Base-by-base conservation (phyloP, 345 rosid genomes). In the Bruguiera parviflora region DNA sequence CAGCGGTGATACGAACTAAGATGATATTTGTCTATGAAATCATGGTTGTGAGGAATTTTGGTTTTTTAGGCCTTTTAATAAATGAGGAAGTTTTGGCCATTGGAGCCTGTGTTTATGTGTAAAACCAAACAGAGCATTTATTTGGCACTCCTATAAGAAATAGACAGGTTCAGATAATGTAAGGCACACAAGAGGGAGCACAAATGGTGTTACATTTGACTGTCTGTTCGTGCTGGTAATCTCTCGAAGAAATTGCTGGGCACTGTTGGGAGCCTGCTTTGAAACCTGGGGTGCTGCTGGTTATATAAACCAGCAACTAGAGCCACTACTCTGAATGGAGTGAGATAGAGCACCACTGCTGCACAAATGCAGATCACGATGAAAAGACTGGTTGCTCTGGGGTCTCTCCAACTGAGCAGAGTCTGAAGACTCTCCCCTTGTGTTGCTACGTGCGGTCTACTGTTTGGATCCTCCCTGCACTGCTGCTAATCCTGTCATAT, bases 161-260 rank as follows among this genome's bases (percentile, higher is more conserved):
- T 3, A 39, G 46, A 15, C 47, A 3, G 47, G 13, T 11, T 2
- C 13, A 43, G 4, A 2, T 43, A 11, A 43, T 11, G 16, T 43
- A 43, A 43, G n/a, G n/a, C 16, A 11, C 47, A 43, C 4, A 11
- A 63, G n/a, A 9, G 15, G 25, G 35, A 5, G 59, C 19, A 51
- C 24, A 2, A 32, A 3, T 19, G 7, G 37, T 1, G 29, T 86
- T 61, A 87, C 43, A 90, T 80, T 66, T 88, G 80, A 66, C 85
- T 79, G 39, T 92, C 96, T 2, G 89, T 84, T 46, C 82, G 81
- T 69, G 98, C 82, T 0, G 95, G 84, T 76, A 92, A 64, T 73
- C 91, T 81, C 79, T 84, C 88, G 84, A 90, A 88, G 86, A 92
- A 92, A 75, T 90, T 92, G 83, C 87, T 78, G 46, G 98, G 92